These are phyloP conservation scores for Anthracocystis walkeri DNA, from an alignment of 1,284 basidiomycete species.

Conservation along the genomic window DNA sequence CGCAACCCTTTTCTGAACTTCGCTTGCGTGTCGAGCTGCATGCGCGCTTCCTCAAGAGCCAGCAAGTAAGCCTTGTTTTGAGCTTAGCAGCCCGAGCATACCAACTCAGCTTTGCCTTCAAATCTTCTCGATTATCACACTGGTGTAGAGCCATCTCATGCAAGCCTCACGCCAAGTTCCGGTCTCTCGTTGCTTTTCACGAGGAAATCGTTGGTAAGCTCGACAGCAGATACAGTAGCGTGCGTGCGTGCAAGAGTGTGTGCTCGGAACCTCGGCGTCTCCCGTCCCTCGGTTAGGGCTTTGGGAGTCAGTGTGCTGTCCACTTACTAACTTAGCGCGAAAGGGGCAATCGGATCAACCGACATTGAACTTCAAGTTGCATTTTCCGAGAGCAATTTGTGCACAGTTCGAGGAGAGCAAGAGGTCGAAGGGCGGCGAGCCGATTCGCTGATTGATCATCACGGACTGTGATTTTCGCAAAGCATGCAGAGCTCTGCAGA, in stretches of 20 bases:
- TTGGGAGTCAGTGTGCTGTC: neutral
- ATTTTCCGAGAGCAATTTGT: neutral
- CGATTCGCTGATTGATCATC: neutral
- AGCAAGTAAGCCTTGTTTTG: neutral
- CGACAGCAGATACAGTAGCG: neutral
- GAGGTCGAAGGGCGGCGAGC: neutral
- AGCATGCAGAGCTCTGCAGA: too few relatives aligned
- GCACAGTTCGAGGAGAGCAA: constrained; percentile 1
- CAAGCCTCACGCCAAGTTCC: constrained; percentile 27
- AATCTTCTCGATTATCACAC: neutral
- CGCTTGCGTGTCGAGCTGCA: constrained; percentile 7
- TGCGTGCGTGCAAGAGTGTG: neutral
- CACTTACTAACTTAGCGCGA: neutral
- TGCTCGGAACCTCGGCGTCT: constrained; percentile 4
- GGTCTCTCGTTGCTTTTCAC: constrained; percentile 22
- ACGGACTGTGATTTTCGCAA: neutral
- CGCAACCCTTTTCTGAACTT: constrained; percentile 14
- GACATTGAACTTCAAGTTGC: neutral
- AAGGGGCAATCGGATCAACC: neutral
- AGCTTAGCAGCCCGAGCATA: neutral
- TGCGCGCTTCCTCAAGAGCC: neutral
- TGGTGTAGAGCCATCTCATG: constrained; percentile 9
- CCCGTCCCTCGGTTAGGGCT: constrained; percentile 1
- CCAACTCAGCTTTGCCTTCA: neutral
- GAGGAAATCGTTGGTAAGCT: constrained; percentile 5